Base-by-base conservation (phyloP, 345 rosid species). In the Adansonia digitata region DNA sequence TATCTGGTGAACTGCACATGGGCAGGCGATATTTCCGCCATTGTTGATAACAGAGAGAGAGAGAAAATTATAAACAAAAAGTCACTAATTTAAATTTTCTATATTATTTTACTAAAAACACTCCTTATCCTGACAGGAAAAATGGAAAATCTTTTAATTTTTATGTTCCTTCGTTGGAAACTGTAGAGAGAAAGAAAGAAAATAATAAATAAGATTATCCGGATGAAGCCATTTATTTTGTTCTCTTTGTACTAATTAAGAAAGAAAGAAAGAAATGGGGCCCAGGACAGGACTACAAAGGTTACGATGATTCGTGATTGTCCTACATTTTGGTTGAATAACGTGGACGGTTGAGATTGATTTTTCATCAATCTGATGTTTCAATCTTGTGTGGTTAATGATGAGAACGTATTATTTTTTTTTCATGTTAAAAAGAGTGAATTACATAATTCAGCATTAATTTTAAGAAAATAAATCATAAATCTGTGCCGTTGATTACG, bases 21-120 rank as follows among this genome's bases (percentile, higher is more conserved):
- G 78, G 77, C 5, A 11, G 64, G 40, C 65, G 52, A 52, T 40
- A 39, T 53, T 75, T 75, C 72, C 78, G 65, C 78, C 72, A 75
- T 69, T 60, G 29, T 60, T 53, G 75, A 69, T 34, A 76, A 29
- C 56, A 57, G 13, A 57, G 59, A 76, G 68, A 34, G 52, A 75
- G 29, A 53, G 2, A 6, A 5, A 37, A 37, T n/a, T n/a, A n/a
- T n/a, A 26, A 51, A n/a, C 45, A 61, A 10, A 20, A 31, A 48
- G 3, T 3, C 24, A 8, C 17, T 26, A 2, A 10, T 42, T 69
- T 29, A 9, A 69, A 8, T 57, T n/a, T 56, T 40, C 34, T 26
- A 37, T 5, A 61, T 5, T 2, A 3, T 53, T 53, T 5, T 0
- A 4, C 7, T 18, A 52, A 18, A 51, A 51, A 52, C 52, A 74